Evolutionary conservation across 805 yeast species (phyloP).

Genomic region (Zygosaccharomyces kombuchaensis): DNA sequence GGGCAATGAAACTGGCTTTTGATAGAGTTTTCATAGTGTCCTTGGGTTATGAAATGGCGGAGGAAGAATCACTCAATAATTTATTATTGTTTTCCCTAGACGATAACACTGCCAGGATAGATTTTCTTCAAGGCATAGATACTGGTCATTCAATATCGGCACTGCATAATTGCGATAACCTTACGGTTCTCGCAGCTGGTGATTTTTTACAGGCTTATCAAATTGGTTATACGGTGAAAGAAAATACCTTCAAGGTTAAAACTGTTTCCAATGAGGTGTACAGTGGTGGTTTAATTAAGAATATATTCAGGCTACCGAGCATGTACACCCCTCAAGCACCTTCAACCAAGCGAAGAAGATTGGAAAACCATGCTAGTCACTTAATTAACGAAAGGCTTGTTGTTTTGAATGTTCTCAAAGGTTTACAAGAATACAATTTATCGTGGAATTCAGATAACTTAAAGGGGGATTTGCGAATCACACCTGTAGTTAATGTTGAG

Average conservation of each 20-base stretch:
- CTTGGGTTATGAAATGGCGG: constrained; percentile 32
- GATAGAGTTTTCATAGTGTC: constrained; percentile 37
- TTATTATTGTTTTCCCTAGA: constrained; percentile 36
- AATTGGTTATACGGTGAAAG: constrained; percentile 35
- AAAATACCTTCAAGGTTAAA: constrained; percentile 32
- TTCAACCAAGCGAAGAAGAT: constrained; percentile 1
- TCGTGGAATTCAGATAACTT: background rate
- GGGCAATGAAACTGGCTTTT: constrained; percentile 35
- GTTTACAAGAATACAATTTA: constrained; percentile 15
- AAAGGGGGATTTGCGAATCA: background rate
- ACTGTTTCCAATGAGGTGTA: constrained; percentile 22
- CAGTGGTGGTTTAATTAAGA: constrained; percentile 17
- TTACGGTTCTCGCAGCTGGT: constrained; percentile 34
- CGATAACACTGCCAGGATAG: constrained; percentile 32
- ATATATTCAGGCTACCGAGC: constrained; percentile 1
- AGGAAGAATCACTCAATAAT: constrained; percentile 30
- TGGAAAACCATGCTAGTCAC: background rate
- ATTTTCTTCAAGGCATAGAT: constrained; percentile 26
- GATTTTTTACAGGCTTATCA: constrained; percentile 30
- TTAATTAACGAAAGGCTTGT: constrained; percentile 2
- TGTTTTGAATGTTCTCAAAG: constrained; percentile 15
- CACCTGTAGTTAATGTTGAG: background rate
- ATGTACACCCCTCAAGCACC: background rate
- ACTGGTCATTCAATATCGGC: constrained; percentile 18
- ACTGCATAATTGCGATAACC: constrained; percentile 28